Conservation (phyloP, 352 stramenopile species). For the Pythium utonaiense region DNA sequence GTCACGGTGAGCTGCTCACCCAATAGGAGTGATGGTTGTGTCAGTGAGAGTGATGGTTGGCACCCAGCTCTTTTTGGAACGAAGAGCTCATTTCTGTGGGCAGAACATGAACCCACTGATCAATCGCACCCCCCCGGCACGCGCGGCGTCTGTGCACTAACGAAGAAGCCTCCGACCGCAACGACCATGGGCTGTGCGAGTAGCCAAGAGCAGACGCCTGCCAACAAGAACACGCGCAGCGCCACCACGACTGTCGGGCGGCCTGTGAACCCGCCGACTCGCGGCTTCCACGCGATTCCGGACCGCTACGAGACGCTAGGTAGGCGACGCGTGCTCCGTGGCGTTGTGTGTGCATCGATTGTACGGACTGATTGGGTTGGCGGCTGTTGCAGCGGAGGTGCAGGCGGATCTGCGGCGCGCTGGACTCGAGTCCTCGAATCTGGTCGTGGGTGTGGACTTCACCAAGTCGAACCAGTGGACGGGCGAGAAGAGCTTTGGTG, state of each 20-base stretch:
- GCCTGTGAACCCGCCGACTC: neutral
- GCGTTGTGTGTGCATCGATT: too few species aligned
- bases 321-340: too few species aligned
- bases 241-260: neutral
- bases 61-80: neutral
- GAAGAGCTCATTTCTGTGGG: neutral
- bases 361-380: too few species aligned
- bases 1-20: too few species aligned
- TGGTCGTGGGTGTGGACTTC: constrained; percentile 70
- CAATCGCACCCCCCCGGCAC: too few species aligned
- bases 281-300: constrained; percentile 40
- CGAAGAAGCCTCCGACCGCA: neutral
- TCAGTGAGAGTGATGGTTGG: neutral
- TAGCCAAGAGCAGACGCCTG: constrained; percentile 5
- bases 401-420: constrained; percentile 38
- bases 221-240: constrained; percentile 4
- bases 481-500: constrained; percentile 55
- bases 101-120: neutral
- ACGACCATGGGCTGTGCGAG: constrained; percentile 12
- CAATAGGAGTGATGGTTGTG: constrained; percentile 8
- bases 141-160: too few species aligned
- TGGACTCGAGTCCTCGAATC: constrained; percentile 65
- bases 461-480: constrained; percentile 76
- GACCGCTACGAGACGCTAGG: constrained; percentile 62
- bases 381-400: constrained; percentile 42